Conservation (phyloP, 352 stramenopile species). For the Pythium scleroteichum region DNA sequence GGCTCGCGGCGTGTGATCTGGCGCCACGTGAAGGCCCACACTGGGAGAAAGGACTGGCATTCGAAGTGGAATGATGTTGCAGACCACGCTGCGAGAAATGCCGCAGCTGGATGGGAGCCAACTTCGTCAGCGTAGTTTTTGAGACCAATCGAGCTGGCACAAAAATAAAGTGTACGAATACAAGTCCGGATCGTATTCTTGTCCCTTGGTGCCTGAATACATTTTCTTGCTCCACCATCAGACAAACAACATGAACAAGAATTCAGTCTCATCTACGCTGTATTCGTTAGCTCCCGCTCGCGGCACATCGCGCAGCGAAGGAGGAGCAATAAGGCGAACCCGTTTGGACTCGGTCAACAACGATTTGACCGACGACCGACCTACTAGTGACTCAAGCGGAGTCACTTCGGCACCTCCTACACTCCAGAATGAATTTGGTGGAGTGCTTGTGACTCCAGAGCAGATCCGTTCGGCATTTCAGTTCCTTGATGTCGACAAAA, state of each 20-base stretch:
- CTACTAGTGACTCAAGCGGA: background rate
- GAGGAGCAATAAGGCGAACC: background rate
- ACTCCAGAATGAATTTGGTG: constrained; percentile 51
- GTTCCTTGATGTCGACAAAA: constrained; percentile 88
- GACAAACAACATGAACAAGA: background rate
- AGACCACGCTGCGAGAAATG: constrained; percentile 47
- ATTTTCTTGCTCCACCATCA: background rate
- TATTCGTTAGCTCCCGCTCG: background rate
- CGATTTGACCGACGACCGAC: background rate
- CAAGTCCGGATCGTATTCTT: background rate
- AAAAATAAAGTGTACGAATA: constrained; percentile 11
- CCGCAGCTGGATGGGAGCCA: constrained; percentile 29
- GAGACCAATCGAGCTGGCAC: background rate
- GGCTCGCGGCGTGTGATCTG: constrained; percentile 53
- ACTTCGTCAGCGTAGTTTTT: constrained; percentile 10
- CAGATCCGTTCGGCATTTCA: constrained; percentile 88
- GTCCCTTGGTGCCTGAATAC: too few relatives aligned
- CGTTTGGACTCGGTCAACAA: background rate
- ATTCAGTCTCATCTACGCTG: too few relatives aligned
- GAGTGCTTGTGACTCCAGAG: constrained; percentile 80
- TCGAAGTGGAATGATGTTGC: constrained; percentile 79
- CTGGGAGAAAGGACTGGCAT: constrained; percentile 54
- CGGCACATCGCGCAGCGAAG: background rate
- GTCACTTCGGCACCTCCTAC: background rate
- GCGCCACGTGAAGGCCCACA: constrained; percentile 70